These are phyloP conservation scores for Coniochaeta hoffmannii DNA, from an alignment of 2,329 filamentous ascomycete genomes.

Conservation along the genomic window DNA sequence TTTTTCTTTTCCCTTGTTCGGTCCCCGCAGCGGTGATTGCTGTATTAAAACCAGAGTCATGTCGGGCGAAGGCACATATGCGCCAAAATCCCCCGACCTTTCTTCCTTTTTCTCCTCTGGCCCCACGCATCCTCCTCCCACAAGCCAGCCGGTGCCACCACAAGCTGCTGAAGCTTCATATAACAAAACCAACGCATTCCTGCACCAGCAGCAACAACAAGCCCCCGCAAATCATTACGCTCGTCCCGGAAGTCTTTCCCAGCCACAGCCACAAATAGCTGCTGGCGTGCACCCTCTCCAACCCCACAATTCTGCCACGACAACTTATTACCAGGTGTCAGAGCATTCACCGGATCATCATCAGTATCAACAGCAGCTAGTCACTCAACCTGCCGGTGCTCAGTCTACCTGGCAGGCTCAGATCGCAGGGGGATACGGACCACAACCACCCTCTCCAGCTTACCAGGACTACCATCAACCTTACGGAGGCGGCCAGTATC, in stretches of 20 bases:
- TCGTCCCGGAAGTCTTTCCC: constrained; percentile 11
- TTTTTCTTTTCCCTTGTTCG: neutral
- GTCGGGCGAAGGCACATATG: constrained; percentile 43
- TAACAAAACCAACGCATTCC: constrained; percentile 11
- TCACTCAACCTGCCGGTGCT: neutral
- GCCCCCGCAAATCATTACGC: constrained; percentile 11
- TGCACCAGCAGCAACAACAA: constrained; percentile 14
- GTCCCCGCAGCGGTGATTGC: neutral
- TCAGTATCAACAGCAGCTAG: constrained; percentile 6
- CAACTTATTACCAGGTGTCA: neutral
- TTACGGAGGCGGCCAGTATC: neutral
- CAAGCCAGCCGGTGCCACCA: constrained; percentile 8
- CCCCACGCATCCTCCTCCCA: constrained; percentile 17
- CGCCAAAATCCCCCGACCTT: constrained; percentile 52
- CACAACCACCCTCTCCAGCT: constrained; percentile 9
- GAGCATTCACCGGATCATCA: constrained; percentile 7
- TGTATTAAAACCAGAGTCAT: constrained; percentile 27
- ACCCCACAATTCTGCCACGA: neutral
- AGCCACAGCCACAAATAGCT: constrained; percentile 16
- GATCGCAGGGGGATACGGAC: constrained; percentile 2
- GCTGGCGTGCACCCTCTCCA: constrained; percentile 10
- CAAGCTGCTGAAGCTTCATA: constrained; percentile 15
- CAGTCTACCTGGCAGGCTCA: neutral
- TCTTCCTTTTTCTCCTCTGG: constrained; percentile 43
- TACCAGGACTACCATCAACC: constrained; percentile 2